These are phyloP conservation scores for Tylopilus rubrobrunneus DNA, from an alignment of 768 basidiomycete species.

Conservation along the genomic window DNA sequence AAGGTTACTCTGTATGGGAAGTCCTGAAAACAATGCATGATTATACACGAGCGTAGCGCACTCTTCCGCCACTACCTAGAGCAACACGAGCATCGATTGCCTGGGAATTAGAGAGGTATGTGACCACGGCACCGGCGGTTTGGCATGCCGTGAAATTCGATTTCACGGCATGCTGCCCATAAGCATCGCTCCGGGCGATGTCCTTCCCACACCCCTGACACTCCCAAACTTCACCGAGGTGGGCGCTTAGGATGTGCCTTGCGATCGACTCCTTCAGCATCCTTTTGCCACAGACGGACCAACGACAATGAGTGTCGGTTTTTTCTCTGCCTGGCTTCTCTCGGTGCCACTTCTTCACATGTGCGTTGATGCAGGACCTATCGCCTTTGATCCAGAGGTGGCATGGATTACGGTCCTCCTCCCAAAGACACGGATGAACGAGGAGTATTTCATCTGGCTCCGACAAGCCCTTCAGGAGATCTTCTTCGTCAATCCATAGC, in stretches of 20 bases:
- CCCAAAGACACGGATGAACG: too few relatives aligned
- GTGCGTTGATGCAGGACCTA: too few relatives aligned
- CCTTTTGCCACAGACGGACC: constrained; percentile 2
- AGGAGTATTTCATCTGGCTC: too few relatives aligned
- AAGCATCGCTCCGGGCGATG: constrained; percentile 8
- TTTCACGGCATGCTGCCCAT: constrained; percentile 3
- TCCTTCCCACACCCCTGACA: constrained; percentile 7
- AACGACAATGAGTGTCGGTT: too few relatives aligned
- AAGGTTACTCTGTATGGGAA: too few relatives aligned
- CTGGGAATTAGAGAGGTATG: background rate
- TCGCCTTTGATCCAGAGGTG: too few relatives aligned
- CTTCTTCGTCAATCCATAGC: constrained; percentile 3
- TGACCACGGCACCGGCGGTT: constrained; percentile 9
- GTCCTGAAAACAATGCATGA: background rate
- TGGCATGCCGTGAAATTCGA: constrained; percentile 2
- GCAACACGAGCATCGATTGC: background rate
- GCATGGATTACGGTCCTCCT: too few relatives aligned
- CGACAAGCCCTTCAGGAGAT: too few relatives aligned
- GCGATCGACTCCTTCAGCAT: constrained; percentile 25
- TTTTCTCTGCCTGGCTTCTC: too few relatives aligned
- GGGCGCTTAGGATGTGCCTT: constrained; percentile 14
- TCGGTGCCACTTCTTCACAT: constrained; percentile 18
- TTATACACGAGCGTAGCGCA: background rate
- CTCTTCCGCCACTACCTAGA: background rate
- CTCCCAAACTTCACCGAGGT: constrained; percentile 9